Base-by-base conservation (phyloP, 1,139 yeast genomes). In the Barnettozyma hawaiiensis region DNA sequence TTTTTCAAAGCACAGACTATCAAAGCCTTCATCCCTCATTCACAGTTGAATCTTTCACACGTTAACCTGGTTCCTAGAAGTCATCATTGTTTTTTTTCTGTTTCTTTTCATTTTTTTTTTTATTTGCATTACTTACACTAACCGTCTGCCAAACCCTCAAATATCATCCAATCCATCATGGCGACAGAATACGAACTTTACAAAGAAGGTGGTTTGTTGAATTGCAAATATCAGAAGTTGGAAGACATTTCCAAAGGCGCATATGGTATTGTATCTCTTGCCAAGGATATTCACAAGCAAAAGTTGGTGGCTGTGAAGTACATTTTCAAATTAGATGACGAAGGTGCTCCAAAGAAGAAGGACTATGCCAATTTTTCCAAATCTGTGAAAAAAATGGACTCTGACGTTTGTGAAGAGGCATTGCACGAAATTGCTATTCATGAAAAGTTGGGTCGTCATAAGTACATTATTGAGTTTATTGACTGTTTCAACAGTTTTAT, bases 221-320 rank as follows among this genome's bases (percentile, higher is more conserved):
- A 78, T 51, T 71, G 70, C 46, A 70, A 86, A 48, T 90, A 89
- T 67, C 67, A 69, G 47, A 81, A 82, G 57, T 73, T 87, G 14
- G 79, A 82, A 43, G 90, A 84, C 57, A 77, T 90, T 47, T 86
- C 92, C 61, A 92, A 86, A 62, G 97, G 97, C 29, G 87, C 97
- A 0, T 90, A 87, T 62, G 97, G 97, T 35, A 75, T 85, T 42
- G 97, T 90, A 9, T 81, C 95, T 2, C 73, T 90, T 27, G 97
- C 96, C 7, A 80, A 79, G 56, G 96, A 90, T 61, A 67, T 74
- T 6, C 59, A 67, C 23, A 64, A 69, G 39, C 68, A 75, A 51
- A 66, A 70, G 42, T 64, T 85, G 43, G 95, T 85, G 26, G 97
- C 97, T 4, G 80, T 90, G 50, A 90, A 90, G 64, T 86, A 85